Base-by-base conservation (phyloP, 2,329 filamentous ascomycete species). In the Fusarium lateritium region DNA sequence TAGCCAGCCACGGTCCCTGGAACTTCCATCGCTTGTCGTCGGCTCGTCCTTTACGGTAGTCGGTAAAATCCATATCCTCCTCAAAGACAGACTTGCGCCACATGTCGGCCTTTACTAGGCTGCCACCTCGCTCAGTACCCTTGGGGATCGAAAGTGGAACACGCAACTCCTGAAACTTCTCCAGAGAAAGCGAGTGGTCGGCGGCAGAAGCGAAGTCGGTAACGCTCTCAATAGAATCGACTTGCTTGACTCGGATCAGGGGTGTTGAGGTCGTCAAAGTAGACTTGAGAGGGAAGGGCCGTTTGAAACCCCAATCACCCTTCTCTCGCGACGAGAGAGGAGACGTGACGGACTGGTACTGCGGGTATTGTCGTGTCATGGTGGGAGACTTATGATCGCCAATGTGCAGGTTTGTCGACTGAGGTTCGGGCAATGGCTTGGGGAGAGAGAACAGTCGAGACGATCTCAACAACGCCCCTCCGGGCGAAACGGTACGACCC, bases 251-350 rank as follows among this genome's bases (percentile, higher is more conserved):
- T 69, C 93, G 89, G 55, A 97, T 87, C 50, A 92, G 84, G 11
- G 94, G 92, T n/a, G 89, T 90, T 8, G 90, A 89, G 8, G 89
- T 89, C 55, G 88, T 88, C 21, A 89, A 88, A 7, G 93, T 94
- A 5, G 91, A 90, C 77, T 91, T 91, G 10, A 91, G 81, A 2
- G 95, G 95, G 7, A 98, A 84, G 2, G 94, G 86, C 56, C 95
- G 86, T 83, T 98, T 98, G 73, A 98, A 83, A 15, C 95, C 95
- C 94, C 95, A 98, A 76, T 98, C 95, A 36, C 95, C 95, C 75
- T 88, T 88, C 40, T 85, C 83, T 24, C 93, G 86, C 9, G 94
- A 94, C 19, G 89, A 86, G 44, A 86, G 82, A 7, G 94, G 91
- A 1, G 94, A 94, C 15, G 91, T 90, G 76, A 98, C 92, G 65